Percentiles rank a stretch among this genome's conserved stretches.
These are phyloP conservation scores for Besnoitia besnoiti DNA, from an alignment of 169 alveolate genomes.

Conservation along the genomic window DNA sequence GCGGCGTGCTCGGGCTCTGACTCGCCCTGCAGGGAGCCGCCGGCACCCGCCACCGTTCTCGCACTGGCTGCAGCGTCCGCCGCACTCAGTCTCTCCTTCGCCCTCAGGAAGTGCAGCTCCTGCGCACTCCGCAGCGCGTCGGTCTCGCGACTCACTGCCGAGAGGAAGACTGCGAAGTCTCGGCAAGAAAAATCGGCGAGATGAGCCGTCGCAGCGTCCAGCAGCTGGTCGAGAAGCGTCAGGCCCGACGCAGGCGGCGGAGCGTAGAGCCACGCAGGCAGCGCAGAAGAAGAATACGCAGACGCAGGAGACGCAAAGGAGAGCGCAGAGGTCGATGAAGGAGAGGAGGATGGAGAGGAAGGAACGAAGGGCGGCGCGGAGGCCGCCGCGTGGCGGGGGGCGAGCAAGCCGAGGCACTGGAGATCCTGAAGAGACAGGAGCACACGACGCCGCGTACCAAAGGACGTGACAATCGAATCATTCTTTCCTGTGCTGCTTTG, in stretches of 20 bases:
- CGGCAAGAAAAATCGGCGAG: background rate
- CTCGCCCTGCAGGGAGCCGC: too few relatives aligned
- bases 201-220: background rate
- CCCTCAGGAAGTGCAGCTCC: background rate
- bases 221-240: background rate
- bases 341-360: too few relatives aligned
- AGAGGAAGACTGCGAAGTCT: constrained; percentile 1
- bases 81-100: too few relatives aligned
- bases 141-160: background rate
- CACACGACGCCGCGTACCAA: too few relatives aligned
- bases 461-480: too few relatives aligned
- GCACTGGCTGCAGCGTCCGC: too few relatives aligned
- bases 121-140: background rate
- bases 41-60: too few relatives aligned
- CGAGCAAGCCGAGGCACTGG: constrained; percentile 4
- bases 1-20: background rate
- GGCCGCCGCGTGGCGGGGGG: background rate
- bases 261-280: background rate
- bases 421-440: background rate
- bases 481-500: too few relatives aligned
- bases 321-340: too few relatives aligned
- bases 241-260: background rate
- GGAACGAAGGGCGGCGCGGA: too few relatives aligned
- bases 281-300: background rate
- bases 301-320: too few relatives aligned